Conservation (phyloP, 2,329 filamentous ascomycete species). For the Cercospora nicotianae region DNA sequence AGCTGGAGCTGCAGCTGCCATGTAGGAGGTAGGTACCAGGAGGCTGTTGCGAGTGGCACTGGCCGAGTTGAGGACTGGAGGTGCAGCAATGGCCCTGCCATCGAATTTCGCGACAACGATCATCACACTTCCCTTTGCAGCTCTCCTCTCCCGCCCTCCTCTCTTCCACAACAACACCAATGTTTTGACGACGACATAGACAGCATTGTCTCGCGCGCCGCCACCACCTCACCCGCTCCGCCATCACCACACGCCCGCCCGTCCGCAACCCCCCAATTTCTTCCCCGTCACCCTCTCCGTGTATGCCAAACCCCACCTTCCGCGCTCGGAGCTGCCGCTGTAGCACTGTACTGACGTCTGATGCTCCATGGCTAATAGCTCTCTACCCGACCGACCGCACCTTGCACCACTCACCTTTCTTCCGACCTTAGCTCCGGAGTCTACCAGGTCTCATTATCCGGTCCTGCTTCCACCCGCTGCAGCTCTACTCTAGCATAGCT, state of each 20-base stretch:
- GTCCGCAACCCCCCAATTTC: conserved; percentile 9
- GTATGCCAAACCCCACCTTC: conserved; percentile 17
- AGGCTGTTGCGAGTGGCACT: not conserved
- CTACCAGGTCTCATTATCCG: conserved; percentile 10
- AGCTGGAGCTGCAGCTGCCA: not conserved
- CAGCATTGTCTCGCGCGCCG: conserved; percentile 17
- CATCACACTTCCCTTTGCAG: not conserved
- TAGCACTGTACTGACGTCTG: conserved; percentile 13
- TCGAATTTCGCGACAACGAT: conserved; percentile 1
- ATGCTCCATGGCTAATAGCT: conserved; percentile 7
- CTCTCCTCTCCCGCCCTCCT: not conserved
- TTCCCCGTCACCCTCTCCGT: conserved; percentile 10
- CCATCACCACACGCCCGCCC: conserved; percentile 8
- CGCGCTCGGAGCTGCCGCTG: conserved; percentile 6
- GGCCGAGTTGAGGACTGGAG: not conserved
- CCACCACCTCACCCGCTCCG: conserved; percentile 4
- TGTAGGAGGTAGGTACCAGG: not conserved
- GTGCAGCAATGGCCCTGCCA: conserved; percentile 4
- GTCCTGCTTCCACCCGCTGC: conserved; percentile 11
- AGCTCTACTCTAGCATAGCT: conserved; percentile 3
- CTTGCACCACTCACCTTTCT: conserved; percentile 10
- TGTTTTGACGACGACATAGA: conserved; percentile 19
- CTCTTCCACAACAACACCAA: conserved; percentile 8
- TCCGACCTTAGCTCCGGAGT: conserved; percentile 13
- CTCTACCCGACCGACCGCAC: conserved; percentile 11